phyloP scores from a whole-genome alignment of 257 asterid genomes.

The Solanum ossicruentum region DNA sequence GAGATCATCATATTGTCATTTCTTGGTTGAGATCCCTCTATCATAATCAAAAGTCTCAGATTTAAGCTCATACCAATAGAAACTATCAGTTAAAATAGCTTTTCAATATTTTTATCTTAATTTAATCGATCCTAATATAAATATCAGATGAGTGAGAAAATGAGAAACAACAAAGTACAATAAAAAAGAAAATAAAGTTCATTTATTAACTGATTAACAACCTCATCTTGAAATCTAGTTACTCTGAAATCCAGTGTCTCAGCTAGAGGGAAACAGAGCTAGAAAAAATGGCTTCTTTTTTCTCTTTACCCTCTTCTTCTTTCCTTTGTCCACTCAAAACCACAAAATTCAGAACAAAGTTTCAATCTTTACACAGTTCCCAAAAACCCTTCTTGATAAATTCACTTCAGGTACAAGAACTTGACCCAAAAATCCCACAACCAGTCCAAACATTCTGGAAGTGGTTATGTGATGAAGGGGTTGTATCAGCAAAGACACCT shows the following conservation, averaged over 20 bases:
- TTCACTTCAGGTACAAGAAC: conserved; percentile 30
- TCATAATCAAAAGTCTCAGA: too few species aligned
- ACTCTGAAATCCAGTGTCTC: background rate
- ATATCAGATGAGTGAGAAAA: too few species aligned
- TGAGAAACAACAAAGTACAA: background rate
- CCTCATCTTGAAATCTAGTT: conserved; percentile 26
- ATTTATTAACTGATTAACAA: background rate
- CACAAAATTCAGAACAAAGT: conserved; percentile 6
- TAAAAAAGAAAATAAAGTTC: background rate
- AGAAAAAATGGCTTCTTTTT: conserved; percentile 37
- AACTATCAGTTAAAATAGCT: too few species aligned
- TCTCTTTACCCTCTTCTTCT: conserved; percentile 18
- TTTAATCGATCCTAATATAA: too few species aligned
- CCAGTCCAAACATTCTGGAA: conserved; percentile 66
- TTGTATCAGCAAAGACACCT: conserved; percentile 68
- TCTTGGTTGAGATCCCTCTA: too few species aligned
- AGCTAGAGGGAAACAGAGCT: background rate
- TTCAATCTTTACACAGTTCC: conserved; percentile 9
- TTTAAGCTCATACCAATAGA: too few species aligned
- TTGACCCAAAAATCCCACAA: conserved; percentile 46
- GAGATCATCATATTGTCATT: too few species aligned
- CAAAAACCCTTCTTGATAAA: conserved; percentile 19
- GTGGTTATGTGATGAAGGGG: conserved; percentile 78
- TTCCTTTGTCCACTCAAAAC: conserved; percentile 8
- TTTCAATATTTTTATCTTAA: too few species aligned